A percentile compares a stretch with the other conserved stretches of the same genome.
phyloP scores from a whole-genome alignment of 257 asterid genomes.

The Gentiana macrophylla region DNA sequence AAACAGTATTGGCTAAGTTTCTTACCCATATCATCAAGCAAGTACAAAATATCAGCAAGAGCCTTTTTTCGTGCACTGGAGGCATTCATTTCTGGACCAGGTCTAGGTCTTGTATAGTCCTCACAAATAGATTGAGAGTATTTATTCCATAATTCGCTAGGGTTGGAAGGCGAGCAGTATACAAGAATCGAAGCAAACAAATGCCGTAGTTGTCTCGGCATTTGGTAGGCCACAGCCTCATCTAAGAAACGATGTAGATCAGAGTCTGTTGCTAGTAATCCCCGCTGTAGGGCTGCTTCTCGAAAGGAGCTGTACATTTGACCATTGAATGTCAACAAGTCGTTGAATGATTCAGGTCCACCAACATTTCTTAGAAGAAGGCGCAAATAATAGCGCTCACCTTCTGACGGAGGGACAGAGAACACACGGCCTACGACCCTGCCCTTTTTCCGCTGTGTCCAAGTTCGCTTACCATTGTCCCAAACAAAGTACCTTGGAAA shows the following conservation, averaged over 20 bases:
- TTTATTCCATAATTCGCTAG: background rate
- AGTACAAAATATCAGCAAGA: no score
- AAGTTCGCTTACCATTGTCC: background rate
- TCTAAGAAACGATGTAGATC: background rate
- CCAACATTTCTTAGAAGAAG: background rate
- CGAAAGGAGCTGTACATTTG: background rate
- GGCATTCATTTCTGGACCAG: no score
- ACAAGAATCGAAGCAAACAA: background rate
- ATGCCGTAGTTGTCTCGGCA: background rate
- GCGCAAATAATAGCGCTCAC: background rate
- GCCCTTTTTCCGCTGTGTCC: background rate
- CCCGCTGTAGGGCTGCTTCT: background rate
- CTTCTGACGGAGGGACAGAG: background rate
- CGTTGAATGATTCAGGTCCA: background rate
- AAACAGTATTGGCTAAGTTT: no score
- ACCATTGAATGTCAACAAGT: background rate
- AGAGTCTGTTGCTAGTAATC: background rate
- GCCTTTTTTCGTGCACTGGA: no score
- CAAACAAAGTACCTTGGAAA: background rate
- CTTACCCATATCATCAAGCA: no score
- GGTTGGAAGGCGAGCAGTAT: background rate
- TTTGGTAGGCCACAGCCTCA: background rate
- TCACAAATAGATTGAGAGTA: background rate
- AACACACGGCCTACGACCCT: background rate
- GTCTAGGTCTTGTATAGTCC: no score